Conservation (phyloP, 345 rosid genomes). For the Camelina sativa region DNA sequence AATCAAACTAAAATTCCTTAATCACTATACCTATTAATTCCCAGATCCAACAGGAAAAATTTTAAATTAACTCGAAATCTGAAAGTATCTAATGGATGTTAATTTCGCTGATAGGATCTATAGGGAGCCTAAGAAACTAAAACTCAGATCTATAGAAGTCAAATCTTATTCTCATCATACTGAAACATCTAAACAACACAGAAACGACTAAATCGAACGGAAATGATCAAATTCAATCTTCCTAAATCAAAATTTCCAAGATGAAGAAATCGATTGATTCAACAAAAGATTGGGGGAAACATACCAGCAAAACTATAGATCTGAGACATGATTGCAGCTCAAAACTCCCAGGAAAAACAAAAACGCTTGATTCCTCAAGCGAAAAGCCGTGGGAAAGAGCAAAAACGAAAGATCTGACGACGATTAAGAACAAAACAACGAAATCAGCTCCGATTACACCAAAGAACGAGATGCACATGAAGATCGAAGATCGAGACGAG, state of each 20-base stretch:
- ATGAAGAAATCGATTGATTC: not conserved
- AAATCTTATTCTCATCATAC: not conserved
- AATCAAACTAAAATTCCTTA: not conserved
- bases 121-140: not conserved
- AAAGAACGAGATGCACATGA: slow-evolving; percentile 32
- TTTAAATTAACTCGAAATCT: not conserved
- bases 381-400: slow-evolving; percentile 81
- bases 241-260: not conserved
- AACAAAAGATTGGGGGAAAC: not conserved
- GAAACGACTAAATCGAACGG: slow-evolving; percentile 7
- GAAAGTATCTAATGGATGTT: no score
- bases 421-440: slow-evolving; percentile 28
- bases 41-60: not conserved
- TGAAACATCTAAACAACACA: not conserved
- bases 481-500: slow-evolving; percentile 32
- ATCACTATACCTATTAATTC: not conserved
- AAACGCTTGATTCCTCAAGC: slow-evolving; percentile 47
- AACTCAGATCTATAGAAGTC: slow-evolving; percentile 19
- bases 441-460: slow-evolving; percentile 16
- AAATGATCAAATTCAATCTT: not conserved
- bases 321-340: slow-evolving; percentile 75
- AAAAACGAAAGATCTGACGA: slow-evolving; percentile 62
- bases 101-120: no score
- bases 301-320: slow-evolving; percentile 69
- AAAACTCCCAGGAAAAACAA: slow-evolving; percentile 56